These are phyloP conservation scores for Calocera cornea DNA, from an alignment of 768 basidiomycete species.

Conservation along the genomic window DNA sequence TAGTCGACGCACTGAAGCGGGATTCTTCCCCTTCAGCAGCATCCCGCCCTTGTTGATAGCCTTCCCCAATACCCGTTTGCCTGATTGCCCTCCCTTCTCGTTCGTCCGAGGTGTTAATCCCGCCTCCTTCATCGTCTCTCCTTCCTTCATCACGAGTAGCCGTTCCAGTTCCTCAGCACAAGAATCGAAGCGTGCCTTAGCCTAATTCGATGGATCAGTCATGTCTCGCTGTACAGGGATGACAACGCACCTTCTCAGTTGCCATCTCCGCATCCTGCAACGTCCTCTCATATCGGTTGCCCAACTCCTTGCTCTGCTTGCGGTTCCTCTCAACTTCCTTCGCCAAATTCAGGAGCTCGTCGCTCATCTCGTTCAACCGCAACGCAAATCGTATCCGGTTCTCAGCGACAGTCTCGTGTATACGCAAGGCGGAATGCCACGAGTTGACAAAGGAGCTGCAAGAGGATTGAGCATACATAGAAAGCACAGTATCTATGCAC, in stretches of 20 bases:
- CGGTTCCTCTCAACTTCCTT: conserved; percentile 92
- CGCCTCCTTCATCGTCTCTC: conserved; percentile 78
- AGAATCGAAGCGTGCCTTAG: conserved; percentile 70
- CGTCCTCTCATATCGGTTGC: conserved; percentile 71
- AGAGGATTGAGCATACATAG: background rate
- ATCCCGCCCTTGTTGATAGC: conserved; percentile 84
- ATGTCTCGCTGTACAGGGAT: background rate
- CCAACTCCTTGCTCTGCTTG: conserved; percentile 91
- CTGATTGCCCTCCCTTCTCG: conserved; percentile 40
- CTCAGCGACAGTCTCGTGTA: conserved; percentile 83
- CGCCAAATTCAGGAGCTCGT: conserved; percentile 70
- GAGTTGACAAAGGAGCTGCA: conserved; percentile 53
- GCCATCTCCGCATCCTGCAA: conserved; percentile 73
- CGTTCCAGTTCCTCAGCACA: conserved; percentile 92
- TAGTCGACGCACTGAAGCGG: conserved; percentile 50
- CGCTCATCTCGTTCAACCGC: conserved; percentile 88
- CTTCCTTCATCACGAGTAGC: conserved; percentile 84
- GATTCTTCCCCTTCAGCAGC: conserved; percentile 83
- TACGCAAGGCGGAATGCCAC: conserved; percentile 74
- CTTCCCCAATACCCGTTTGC: conserved; percentile 77
- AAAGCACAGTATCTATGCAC: conserved; percentile 20
- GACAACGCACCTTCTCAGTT: conserved; percentile 53
- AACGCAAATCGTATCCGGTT: conserved; percentile 76
- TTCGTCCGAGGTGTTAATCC: conserved; percentile 18
- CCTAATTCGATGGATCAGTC: conserved; percentile 18